Base-by-base conservation (phyloP, 441 rosid genomes). In the Aquilaria agallochum region DNA sequence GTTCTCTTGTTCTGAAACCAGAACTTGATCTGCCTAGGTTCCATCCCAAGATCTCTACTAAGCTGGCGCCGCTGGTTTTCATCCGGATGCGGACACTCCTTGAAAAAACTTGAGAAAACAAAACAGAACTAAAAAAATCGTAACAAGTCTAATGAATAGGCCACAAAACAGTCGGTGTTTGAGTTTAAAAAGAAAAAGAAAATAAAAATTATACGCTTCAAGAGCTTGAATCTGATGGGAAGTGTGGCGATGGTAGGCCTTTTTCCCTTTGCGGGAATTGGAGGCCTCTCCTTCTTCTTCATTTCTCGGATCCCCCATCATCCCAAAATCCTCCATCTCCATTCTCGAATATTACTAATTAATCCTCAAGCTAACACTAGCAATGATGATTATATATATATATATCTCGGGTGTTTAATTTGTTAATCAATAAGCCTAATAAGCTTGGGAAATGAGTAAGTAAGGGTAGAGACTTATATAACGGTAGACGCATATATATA, bases 1-100 rank as follows among this genome's bases (percentile, higher is more conserved):
- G 94, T 86, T 63, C 96, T 80, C 66, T 83, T 91, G 82, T 88
- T 88, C 50, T 88, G 96, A 69, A 91, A 91, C 97, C 97, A 91
- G 59, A 91, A 88, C 40, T 84, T 91, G 71, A 91, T 61, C 66
- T 88, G 96, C 59, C 70, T 78, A 3, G 72, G 52, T 27, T 74
- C 85, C 0, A 91, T 78, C 4, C 82, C 74, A 47, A 91, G 60
- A 30, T 86, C 90, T 54, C 32, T 57, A 56, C 94, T 73, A 15
- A 88, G 30, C 1, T 50, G 67, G 3, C 76, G 59, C 64, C 89
- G 67, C 20, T 85, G 92, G 31, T 65, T 60, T 11, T 88, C 92
- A 31, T 82, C 83, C 4, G 96, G 97, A 63, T 88, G 90, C 1
- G 90, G 90, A 56, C 77, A 79, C 0, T 83, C 79, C 71, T 74